Evolutionary conservation across 768 basidiomycete species (phyloP), one percentile per base, ranked within the genome.

Genomic region (Trametes sanguinea): DNA sequence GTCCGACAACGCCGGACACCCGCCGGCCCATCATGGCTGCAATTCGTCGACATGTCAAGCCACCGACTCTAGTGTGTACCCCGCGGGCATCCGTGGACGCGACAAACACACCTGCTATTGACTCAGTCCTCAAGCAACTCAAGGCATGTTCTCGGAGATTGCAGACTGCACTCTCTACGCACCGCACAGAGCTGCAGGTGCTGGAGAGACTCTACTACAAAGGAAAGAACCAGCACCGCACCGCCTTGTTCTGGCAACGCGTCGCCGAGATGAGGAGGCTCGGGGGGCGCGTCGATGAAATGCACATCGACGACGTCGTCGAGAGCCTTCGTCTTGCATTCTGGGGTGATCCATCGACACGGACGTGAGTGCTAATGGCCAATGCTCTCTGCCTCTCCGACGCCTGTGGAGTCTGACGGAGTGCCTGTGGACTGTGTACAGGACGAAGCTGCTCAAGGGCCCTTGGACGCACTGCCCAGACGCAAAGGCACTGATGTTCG

Each of bases 161-260:
- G 16, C 81, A 80, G 50, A 69, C 76, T 43, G 74, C 76, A 10
- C 66, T 84, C 47, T 63, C 75, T 14, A 69, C 76, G 13, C 78
- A 82, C 44, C 65, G 73, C 2, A 78, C 83, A 30, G 89, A 91
- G 67, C 71, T 84, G 5, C 81, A 81, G 54, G 72, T 89, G 17
- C 76, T 92, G 39, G 84, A 87, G 66, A 79, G 87, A 62, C 70
- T 92, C 2, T 87, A 86, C 71, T 92, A 93, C 75, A 90, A 90
- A 67, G 85, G 84, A 64, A 90, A 88, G 69, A 93, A 92, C 65
- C 91, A 94, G 68, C 89, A 90, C 70, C 81, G 85, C 33, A 70
- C 78, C 3, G 81, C 87, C 29, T 73, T 91, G 10, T 91, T 90
- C 72, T 92, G 89, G 88, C 78, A 82, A 67, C 84, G 84, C 33